These are phyloP conservation scores for Gastrodia elata DNA, from an alignment of 106 monocot species.

Conservation along the genomic window DNA sequence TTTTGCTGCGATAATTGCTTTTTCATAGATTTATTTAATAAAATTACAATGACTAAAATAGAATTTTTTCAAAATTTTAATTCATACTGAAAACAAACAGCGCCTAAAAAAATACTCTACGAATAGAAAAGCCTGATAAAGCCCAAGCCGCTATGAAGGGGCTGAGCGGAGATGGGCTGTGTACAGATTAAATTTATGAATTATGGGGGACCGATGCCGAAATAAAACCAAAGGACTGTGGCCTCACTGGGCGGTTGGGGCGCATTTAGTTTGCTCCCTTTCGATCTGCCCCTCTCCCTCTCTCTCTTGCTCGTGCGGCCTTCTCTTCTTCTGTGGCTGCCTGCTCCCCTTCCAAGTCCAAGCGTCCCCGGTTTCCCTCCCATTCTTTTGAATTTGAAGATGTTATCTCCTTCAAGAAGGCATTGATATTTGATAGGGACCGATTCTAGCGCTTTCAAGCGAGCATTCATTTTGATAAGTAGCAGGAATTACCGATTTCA, in stretches of 20 bases:
- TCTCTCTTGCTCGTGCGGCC: not conserved
- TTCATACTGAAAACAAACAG: no score
- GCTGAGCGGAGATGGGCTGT: not conserved
- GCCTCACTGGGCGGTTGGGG: slow-evolving; percentile 18
- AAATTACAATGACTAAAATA: no score
- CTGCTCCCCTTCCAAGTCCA: not conserved
- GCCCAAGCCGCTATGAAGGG: no score
- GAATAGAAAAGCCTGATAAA: no score
- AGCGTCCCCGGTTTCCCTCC: not conserved
- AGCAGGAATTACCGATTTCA: not conserved
- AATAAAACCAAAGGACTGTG: slow-evolving; percentile 15
- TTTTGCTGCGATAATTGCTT: no score
- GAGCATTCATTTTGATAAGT: not conserved
- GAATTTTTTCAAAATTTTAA: no score
- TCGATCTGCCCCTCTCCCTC: not conserved
- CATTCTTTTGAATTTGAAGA: not conserved
- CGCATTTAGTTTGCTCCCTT: slow-evolving; percentile 13
- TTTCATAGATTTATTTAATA: no score
- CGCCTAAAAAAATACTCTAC: no score
- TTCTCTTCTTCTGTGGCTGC: not conserved
- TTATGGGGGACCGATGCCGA: not conserved
- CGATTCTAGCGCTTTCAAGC: not conserved
- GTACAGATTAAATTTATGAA: not conserved
- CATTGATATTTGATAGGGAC: not conserved
- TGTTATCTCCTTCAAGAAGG: not conserved